Conservation (phyloP, 129 eudicot species). For the Centella asiatica region DNA sequence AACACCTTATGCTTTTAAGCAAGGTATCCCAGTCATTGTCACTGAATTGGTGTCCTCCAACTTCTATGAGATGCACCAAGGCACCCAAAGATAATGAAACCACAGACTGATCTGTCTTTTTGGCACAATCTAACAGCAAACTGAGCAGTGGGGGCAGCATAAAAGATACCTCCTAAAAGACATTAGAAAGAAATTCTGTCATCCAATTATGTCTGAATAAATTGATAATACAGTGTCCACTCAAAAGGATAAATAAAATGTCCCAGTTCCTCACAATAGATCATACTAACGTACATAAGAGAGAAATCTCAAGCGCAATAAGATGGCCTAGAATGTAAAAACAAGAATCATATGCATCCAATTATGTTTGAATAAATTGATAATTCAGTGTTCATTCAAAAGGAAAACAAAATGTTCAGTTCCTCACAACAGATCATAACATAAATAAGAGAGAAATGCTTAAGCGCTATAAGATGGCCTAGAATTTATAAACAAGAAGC, state of each 20-base stretch:
- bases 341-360: constrained; percentile 8
- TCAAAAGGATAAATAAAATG: background rate
- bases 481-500: background rate
- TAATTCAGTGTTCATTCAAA: background rate
- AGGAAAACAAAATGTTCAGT: background rate
- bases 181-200: constrained; percentile 12
- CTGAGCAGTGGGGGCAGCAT: constrained; percentile 89
- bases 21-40: constrained; percentile 93
- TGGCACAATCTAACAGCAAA: constrained; percentile 89
- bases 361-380: background rate
- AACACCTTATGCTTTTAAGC: constrained; percentile 89
- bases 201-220: background rate
- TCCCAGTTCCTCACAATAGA: background rate
- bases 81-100: constrained; percentile 92
- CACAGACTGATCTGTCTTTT: constrained; percentile 91
- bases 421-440: background rate
- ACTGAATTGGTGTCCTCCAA: constrained; percentile 98
- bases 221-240: background rate
- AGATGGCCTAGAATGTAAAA: background rate
- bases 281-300: background rate
- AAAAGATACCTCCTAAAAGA: constrained; percentile 81
- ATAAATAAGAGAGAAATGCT: background rate
- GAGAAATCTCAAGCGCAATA: background rate
- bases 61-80: constrained; percentile 93
- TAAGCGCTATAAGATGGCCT: background rate